These are phyloP conservation scores for Zalaria obscura DNA, from an alignment of 2,329 filamentous ascomycete genomes.

Conservation along the genomic window DNA sequence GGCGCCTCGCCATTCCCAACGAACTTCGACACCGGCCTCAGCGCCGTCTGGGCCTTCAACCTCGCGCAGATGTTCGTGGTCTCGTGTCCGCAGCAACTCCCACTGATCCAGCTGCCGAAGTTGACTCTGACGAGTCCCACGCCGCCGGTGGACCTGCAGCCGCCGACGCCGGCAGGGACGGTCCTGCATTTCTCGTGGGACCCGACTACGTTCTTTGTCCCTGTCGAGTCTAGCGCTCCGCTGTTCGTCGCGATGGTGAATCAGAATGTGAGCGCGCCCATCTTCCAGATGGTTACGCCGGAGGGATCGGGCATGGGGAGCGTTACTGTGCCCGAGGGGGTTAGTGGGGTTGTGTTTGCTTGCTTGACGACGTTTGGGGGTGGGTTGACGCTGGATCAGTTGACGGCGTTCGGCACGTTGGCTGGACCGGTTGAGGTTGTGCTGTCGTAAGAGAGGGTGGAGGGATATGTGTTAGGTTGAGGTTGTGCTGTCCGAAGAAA, in stretches of 20 bases:
- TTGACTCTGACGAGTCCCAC: conserved; percentile 2
- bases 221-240: conserved; percentile 6
- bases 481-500: not conserved
- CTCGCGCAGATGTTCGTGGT: conserved; percentile 15
- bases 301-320: conserved; percentile 8
- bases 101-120: conserved; percentile 5
- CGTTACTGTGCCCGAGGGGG: conserved; percentile 9
- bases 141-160: too few species aligned
- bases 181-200: conserved; percentile 10
- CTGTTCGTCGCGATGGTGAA: conserved; percentile 14
- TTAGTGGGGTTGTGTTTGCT: conserved; percentile 9
- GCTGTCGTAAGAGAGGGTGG: conserved; percentile 7
- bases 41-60: conserved; percentile 16
- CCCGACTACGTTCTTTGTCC: conserved; percentile 8
- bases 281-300: conserved; percentile 9
- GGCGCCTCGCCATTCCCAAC: conserved; percentile 16
- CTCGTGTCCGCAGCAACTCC: conserved; percentile 11
- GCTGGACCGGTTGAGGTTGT: conserved; percentile 12
- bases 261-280: conserved; percentile 8
- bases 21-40: conserved; percentile 15
- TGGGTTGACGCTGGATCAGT: conserved; percentile 7
- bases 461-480: not conserved
- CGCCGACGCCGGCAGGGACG: conserved; percentile 6
- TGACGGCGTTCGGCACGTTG: conserved; percentile 10
- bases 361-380: conserved; percentile 11